Conservation (phyloP, 2,329 filamentous ascomycete genomes). For the Apiospora phragmitis region DNA sequence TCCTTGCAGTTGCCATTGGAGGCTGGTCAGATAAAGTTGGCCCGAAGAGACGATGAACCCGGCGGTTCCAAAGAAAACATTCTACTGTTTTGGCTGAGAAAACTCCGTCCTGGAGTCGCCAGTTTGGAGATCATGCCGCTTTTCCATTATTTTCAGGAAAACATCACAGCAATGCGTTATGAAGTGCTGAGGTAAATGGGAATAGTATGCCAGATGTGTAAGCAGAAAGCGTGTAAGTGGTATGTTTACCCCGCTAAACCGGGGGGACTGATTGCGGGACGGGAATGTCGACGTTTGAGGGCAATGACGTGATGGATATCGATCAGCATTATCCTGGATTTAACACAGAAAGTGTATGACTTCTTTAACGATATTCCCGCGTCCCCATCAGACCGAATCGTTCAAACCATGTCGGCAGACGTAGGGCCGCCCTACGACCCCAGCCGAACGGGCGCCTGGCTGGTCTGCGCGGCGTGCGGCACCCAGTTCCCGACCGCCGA, state of each 20-base stretch:
- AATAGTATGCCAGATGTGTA: no score
- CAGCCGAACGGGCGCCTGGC: constrained; percentile 29
- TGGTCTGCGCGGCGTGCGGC: constrained; percentile 69
- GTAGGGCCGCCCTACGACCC: constrained; percentile 22
- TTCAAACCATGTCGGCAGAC: neutral
- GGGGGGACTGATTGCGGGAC: neutral
- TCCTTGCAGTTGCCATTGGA: neutral
- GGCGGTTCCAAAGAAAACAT: neutral
- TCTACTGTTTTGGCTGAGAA: neutral
- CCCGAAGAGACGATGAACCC: neutral
- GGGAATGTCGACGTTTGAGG: neutral
- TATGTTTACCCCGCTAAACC: neutral
- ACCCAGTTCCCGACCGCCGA: constrained; percentile 65
- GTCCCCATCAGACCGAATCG: no score
- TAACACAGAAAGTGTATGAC: neutral
- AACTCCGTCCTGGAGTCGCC: neutral
- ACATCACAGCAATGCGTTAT: neutral
- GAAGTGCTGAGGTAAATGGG: no score
- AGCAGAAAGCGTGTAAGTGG: neutral
- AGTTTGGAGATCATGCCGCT: neutral
- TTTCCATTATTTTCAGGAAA: neutral
- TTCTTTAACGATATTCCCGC: no score
- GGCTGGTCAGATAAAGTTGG: neutral
- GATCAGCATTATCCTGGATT: neutral
- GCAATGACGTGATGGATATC: neutral